Evolutionary conservation across 768 basidiomycete species (phyloP), one percentile per base, ranked within the genome.

Genomic region (Xerocomellus intermedius): DNA sequence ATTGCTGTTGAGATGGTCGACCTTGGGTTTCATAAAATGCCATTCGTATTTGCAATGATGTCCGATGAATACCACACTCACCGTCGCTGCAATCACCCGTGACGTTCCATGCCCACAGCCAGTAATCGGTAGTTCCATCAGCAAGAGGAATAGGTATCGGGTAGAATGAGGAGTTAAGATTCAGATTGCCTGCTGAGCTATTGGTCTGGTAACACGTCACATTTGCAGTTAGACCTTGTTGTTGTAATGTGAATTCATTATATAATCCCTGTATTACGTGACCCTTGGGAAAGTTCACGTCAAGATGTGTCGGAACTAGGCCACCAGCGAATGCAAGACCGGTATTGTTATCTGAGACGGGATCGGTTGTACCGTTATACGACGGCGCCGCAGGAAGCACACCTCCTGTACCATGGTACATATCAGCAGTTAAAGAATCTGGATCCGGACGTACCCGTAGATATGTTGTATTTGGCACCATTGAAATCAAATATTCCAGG

Each of bases 221-320:
- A 13, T 64, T 32, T 16, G 61, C 62, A 17, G 58, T 64, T 8
- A 63, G n/a, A 22, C 62, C 63, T 42, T 64, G 62, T 43, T 64
- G 62, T 21, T 22, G 14, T 16, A 64, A 16, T 2, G 47, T 28
- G 17, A 44, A 55, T 3, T 3, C 13, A 4, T 21, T 16, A 2
- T 12, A 9, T 4, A 55, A 30, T 19, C 52, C 56, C 8, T 39
- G 35, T 35, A 17, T n/a, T 35, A 8, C 4, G 1, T 8, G 30
- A 2, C 32, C 35, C 1, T 36, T 9, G 3, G 42, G 16, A n/a
- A 26, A 38, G 30, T 42, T 8, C 12, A 48, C 14, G 3, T 36
- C 3, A 26, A 48, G 35, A n/a, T 48, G 32, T 16, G 52, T 57
- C 28, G 56, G 52, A 10, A 59, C 47, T 1, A 33, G 47, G 12